These are phyloP conservation scores for Raphanus raphanistrum DNA, from an alignment of 345 rosid genomes.

Conservation along the genomic window DNA sequence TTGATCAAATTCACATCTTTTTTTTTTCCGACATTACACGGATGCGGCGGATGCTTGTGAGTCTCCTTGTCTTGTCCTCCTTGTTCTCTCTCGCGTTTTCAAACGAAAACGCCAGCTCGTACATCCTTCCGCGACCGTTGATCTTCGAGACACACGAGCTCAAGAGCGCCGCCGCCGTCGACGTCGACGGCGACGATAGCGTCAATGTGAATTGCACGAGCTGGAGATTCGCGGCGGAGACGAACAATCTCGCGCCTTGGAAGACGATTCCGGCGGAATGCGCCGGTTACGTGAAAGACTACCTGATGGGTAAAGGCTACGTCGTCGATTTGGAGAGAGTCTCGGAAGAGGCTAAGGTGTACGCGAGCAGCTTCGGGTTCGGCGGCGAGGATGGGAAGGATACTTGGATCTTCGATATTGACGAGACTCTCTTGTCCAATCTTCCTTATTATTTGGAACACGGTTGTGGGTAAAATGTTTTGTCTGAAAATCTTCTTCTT, in stretches of 20 bases:
- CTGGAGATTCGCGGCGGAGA: conserved; percentile 86
- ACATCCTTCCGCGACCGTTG: conserved; percentile 58
- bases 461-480: conserved; percentile 60
- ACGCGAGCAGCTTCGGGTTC: conserved; percentile 54
- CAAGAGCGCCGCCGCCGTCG: conserved; percentile 8
- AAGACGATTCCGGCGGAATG: conserved; percentile 68
- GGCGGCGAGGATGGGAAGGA: conserved; percentile 57
- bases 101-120: conserved; percentile 39
- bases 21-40: conserved; percentile 3
- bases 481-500: neutral
- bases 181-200: conserved; percentile 33
- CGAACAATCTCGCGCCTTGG: conserved; percentile 82
- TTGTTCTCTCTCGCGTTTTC: conserved; percentile 42
- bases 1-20: neutral
- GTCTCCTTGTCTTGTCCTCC: conserved; percentile 37
- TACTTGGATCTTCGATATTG: conserved; percentile 85
- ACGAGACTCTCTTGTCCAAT: conserved; percentile 87
- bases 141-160: conserved; percentile 48
- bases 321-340: conserved; percentile 59
- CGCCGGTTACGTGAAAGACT: conserved; percentile 55
- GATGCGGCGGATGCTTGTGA: conserved; percentile 47
- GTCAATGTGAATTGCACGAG: conserved; percentile 60
- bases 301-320: conserved; percentile 58
- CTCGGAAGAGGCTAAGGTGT: conserved; percentile 57
- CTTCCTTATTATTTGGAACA: conserved; percentile 77